Conservation (phyloP, 352 stramenopile species). For the Phytophthora idaei region DNA sequence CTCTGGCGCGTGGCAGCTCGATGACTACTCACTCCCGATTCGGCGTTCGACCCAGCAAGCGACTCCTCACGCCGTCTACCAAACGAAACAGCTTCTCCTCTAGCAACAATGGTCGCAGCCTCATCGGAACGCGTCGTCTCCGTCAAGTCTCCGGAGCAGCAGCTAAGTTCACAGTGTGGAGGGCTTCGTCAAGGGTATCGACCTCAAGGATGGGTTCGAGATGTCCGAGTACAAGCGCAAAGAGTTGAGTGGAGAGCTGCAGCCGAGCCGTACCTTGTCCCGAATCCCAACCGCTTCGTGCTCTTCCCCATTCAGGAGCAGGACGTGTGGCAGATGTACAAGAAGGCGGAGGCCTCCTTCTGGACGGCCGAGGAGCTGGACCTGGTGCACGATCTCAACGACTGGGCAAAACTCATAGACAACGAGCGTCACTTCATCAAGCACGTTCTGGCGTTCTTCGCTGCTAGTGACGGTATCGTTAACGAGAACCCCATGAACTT, state of each 20-base stretch:
- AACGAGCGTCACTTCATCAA: conserved; percentile 98
- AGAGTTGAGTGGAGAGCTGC: conserved; percentile 86
- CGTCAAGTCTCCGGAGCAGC: conserved; percentile 30
- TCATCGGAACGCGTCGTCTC: conserved; percentile 21
- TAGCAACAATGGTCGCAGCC: conserved; percentile 41
- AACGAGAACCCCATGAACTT: conserved; percentile 99
- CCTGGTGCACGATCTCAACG: conserved; percentile 94
- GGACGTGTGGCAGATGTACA: conserved; percentile 99
- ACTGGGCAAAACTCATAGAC: conserved; percentile 92
- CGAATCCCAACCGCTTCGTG: conserved; percentile 97
- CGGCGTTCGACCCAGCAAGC: conserved; percentile 24
- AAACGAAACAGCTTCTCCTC: neutral
- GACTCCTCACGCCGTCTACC: conserved; percentile 11
- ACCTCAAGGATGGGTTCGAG: conserved; percentile 32
- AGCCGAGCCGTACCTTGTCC: conserved; percentile 92
- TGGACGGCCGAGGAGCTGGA: conserved; percentile 99
- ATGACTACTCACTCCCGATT: conserved; percentile 35
- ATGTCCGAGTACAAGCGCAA: conserved; percentile 88
- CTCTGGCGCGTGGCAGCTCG: neutral
- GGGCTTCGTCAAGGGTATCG: conserved; percentile 18
- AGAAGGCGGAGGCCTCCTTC: conserved; percentile 98
- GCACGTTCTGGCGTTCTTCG: conserved; percentile 98
- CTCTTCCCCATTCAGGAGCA: conserved; percentile 98
- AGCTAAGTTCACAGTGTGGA: conserved; percentile 23
- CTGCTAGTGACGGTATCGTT: conserved; percentile 97